A percentile compares a stretch with the other conserved stretches of the same genome.
Conservation (phyloP, 805 yeast species). For the Scheffersomyces ergatensis region DNA sequence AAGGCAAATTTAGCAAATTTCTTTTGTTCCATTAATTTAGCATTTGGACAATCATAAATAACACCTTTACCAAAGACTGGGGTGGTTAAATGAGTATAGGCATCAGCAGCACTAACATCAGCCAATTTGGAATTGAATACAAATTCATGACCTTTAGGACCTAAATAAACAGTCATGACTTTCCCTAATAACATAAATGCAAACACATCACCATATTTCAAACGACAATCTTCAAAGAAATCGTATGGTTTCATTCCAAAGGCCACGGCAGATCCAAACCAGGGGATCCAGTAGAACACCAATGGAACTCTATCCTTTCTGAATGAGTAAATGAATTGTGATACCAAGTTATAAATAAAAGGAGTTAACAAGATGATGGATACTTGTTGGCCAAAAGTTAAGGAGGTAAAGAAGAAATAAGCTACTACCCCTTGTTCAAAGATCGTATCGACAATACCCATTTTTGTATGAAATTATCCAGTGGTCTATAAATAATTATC, state of each 20-base stretch:
- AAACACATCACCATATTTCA: conserved; percentile 88
- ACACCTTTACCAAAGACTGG: conserved; percentile 98
- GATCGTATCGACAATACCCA: conserved; percentile 23
- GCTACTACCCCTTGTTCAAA: conserved; percentile 1
- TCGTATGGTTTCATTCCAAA: conserved; percentile 94
- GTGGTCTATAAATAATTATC: too few species aligned
- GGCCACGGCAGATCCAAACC: conserved; percentile 87
- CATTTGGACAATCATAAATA: conserved; percentile 93
- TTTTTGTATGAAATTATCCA: conserved; percentile 7
- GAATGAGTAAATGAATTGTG: conserved; percentile 69
- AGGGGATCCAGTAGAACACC: conserved; percentile 90
- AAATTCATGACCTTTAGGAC: conserved; percentile 97
- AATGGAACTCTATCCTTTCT: conserved; percentile 84
- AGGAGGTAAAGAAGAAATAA: conserved; percentile 18
- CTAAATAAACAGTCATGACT: conserved; percentile 92
- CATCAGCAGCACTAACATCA: conserved; percentile 95
- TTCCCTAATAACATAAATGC: conserved; percentile 87
- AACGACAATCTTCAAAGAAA: conserved; percentile 76
- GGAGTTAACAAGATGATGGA: conserved; percentile 46
- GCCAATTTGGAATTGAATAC: conserved; percentile 85
- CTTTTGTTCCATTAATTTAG: conserved; percentile 95
- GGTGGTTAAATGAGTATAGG: conserved; percentile 95
- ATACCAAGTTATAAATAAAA: conserved; percentile 59
- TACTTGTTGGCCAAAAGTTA: conserved; percentile 24
- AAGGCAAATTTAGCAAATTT: conserved; percentile 91